Conservation (phyloP, 73 alveolate genomes). For the Paramecium sonneborni region DNA sequence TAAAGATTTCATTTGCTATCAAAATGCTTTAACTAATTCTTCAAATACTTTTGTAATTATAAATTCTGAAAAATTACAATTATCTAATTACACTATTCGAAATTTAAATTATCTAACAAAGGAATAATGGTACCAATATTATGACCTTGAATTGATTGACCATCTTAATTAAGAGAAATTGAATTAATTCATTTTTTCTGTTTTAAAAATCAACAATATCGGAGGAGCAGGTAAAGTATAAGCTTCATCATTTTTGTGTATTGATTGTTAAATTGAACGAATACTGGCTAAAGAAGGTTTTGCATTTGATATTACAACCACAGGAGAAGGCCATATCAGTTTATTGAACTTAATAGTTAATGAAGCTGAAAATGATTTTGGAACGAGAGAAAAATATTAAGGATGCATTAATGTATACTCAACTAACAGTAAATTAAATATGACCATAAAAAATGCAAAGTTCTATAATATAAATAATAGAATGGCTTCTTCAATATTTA, state of each 20-base stretch:
- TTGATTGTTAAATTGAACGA: background rate
- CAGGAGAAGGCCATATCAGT: background rate
- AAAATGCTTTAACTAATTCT: background rate
- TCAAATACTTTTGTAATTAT: background rate
- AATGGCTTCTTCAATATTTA: background rate
- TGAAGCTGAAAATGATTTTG: background rate
- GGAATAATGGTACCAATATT: background rate
- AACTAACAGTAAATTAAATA: background rate
- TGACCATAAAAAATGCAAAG: background rate
- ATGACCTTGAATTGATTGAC: background rate
- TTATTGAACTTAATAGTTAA: background rate
- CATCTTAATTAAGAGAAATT: background rate
- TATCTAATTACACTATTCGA: background rate
- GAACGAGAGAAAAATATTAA: background rate
- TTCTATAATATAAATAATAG: background rate
- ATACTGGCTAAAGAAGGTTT: background rate
- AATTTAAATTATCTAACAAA: background rate
- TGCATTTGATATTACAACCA: background rate
- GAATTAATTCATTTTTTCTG: background rate
- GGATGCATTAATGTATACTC: background rate
- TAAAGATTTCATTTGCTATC: background rate
- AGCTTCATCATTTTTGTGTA: background rate
- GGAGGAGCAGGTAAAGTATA: background rate
- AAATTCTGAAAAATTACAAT: background rate
- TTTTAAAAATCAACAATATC: background rate